Evolutionary conservation across 768 basidiomycete species (phyloP).

Genomic region (Boletus vinaceobasis): DNA sequence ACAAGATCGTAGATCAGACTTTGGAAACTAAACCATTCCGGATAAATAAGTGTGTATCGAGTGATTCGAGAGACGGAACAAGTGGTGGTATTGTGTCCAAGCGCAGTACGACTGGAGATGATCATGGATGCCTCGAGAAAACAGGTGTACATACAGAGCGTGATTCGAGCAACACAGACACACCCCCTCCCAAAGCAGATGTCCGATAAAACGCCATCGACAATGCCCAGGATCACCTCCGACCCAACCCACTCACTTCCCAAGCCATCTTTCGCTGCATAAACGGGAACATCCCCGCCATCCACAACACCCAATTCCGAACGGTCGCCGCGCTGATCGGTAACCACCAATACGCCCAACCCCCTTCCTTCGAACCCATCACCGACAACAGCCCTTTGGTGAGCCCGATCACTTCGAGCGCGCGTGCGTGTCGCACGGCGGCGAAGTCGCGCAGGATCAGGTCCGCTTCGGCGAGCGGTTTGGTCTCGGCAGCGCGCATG

Average conservation of each 20-base stretch:
- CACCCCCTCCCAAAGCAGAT: too few species aligned
- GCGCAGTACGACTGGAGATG: too few species aligned
- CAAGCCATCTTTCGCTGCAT: slow-evolving; percentile 18
- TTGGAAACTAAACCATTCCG: too few species aligned
- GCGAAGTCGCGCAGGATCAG: slow-evolving; percentile 37
- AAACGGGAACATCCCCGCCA: slow-evolving; percentile 19
- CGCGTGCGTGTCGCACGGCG: slow-evolving; percentile 34
- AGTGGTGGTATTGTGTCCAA: too few species aligned
- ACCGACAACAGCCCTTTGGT: slow-evolving; percentile 35
- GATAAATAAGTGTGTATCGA: too few species aligned
- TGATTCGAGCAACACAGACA: too few species aligned
- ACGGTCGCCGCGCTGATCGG: slow-evolving; percentile 27
- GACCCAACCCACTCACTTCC: slow-evolving; percentile 28
- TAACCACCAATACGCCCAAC: slow-evolving; percentile 23
- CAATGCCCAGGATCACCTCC: slow-evolving; percentile 8
- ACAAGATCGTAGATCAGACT: too few species aligned
- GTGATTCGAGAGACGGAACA: too few species aligned
- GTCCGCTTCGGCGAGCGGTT: slow-evolving; percentile 24
- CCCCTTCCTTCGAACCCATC: slow-evolving; percentile 15
- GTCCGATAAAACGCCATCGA: too few species aligned
- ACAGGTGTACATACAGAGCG: too few species aligned
- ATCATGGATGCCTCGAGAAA: too few species aligned
- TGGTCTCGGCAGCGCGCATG: slow-evolving; percentile 17
- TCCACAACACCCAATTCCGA: slow-evolving; percentile 28
- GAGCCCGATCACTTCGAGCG: slow-evolving; percentile 40